Evolutionary conservation across 495 filamentous ascomycete genomes (phyloP), one percentile per base, ranked within the genome.

Genomic region (Penicillium mononematosum): DNA sequence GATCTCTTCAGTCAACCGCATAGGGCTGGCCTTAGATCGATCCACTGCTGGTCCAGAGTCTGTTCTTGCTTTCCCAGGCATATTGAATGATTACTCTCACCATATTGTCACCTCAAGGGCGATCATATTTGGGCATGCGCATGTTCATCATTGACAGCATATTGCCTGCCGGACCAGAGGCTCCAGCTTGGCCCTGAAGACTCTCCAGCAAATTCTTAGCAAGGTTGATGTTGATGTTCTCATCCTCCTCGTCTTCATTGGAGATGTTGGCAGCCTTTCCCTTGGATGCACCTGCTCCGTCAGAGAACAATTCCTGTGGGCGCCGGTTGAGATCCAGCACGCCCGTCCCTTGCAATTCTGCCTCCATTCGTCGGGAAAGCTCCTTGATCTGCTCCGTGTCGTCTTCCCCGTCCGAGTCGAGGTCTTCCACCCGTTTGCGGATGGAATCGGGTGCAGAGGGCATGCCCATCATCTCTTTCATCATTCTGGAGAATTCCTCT

Each of bases 401-500:
- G n/a, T 85, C 80, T 27, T 75, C 75, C 20, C 70, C 72, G n/a
- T 73, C 71, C 19, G 62, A 58, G 14, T 78, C 80, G 9, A 83
- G 38, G 42, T 84, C 82, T 59, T 82, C 63, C 14, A 79, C 66
- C 55, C 66, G 69, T 29, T 69, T 72, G 32, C 65, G 64, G 42
- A 70, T 55, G 8, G 62, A 62, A 27, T 70, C 73, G 5, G 73
- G 39, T 45, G 53, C 58, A 46, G 70, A 64, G 16, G 90, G 87
- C 70, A 95, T 78, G 11, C 90, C 90, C 89, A 94, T 94, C 89
- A 96, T 96, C 67, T 96, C 91, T 52, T 86, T 84, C 91, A 98
- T 96, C 86, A 96, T 89, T 47, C 65, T 78, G 17, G 86, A 76
- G 63, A 96, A 96, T 58, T 92, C 88, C 25, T 86, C 84, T 71